A percentile compares a stretch with the other conserved stretches of the same genome.
These are phyloP conservation scores for Lactarius indigo DNA, from an alignment of 768 basidiomycete species.

Conservation along the genomic window DNA sequence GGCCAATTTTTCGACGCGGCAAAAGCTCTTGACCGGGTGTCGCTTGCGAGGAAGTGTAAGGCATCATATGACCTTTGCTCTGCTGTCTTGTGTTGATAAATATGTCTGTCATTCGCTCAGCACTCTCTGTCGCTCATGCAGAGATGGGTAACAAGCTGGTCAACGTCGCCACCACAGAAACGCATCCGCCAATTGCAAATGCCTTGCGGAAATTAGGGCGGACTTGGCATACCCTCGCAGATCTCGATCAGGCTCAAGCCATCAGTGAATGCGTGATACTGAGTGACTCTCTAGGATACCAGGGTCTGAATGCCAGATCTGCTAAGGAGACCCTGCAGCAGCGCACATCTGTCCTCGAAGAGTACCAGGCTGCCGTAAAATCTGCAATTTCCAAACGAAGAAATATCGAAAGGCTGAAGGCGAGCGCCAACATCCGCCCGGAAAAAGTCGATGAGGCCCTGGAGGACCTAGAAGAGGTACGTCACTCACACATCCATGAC, in stretches of 20 bases:
- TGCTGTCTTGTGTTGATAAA: conserved; percentile 18
- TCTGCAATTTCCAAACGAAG: conserved; percentile 89
- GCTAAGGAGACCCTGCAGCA: conserved; percentile 93
- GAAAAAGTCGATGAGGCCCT: conserved; percentile 87
- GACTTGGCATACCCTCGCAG: conserved; percentile 81
- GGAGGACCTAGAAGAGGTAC: conserved; percentile 89
- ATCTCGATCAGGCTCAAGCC: conserved; percentile 86
- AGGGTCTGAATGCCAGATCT: conserved; percentile 93
- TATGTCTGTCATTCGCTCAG: conserved; percentile 38
- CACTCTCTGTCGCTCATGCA: conserved; percentile 69
- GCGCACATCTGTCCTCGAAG: conserved; percentile 87
- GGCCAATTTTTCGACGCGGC: conserved; percentile 90
- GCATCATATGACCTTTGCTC: not conserved
- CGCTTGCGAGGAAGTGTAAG: conserved; percentile 73
- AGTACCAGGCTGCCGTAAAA: conserved; percentile 92
- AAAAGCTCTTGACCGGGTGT: conserved; percentile 84
- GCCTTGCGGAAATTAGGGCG: conserved; percentile 85
- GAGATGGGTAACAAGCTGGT: conserved; percentile 95
- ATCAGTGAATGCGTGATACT: conserved; percentile 93
- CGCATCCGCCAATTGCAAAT: conserved; percentile 77
- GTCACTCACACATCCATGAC: conserved; percentile 18
- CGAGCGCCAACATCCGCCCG: conserved; percentile 79
- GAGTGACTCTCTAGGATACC: conserved; percentile 95
- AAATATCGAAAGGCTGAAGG: conserved; percentile 84
- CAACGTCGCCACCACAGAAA: conserved; percentile 85